These are phyloP conservation scores for Penicillium atrosanguineum DNA, from an alignment of 495 filamentous ascomycete genomes.

Conservation along the genomic window DNA sequence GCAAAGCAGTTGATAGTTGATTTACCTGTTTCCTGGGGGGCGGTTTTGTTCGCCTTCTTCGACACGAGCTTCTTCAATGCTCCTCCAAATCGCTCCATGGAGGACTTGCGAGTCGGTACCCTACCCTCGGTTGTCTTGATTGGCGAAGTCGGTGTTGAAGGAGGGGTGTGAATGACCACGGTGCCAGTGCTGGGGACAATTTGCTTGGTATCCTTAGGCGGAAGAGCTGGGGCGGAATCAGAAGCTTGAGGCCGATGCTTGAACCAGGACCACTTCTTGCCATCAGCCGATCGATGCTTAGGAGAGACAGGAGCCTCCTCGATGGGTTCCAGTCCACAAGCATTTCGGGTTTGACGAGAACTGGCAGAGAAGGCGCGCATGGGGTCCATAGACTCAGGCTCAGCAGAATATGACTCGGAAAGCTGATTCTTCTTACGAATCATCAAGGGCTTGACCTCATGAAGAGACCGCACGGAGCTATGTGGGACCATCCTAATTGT, in stretches of 20 bases:
- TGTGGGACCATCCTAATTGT: conserved; percentile 51
- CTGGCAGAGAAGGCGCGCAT: conserved; percentile 15
- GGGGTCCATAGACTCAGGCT: neutral
- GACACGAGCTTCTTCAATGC: conserved; percentile 34
- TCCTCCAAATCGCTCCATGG: conserved; percentile 26
- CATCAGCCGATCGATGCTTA: conserved; percentile 24
- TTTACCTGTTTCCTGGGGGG: conserved; percentile 23
- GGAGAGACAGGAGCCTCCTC: conserved; percentile 30
- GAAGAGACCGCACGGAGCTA: conserved; percentile 37
- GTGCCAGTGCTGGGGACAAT: conserved; percentile 28
- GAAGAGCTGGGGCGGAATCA: conserved; percentile 20
- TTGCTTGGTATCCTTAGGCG: conserved; percentile 15
- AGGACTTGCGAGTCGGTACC: conserved; percentile 20
- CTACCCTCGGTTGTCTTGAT: neutral
- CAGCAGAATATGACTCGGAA: neutral
- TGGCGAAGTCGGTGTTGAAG: neutral
- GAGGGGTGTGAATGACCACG: conserved; percentile 24
- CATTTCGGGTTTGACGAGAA: conserved; percentile 16
- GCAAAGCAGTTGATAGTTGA: conserved; percentile 1
- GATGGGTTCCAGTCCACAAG: conserved; percentile 30
- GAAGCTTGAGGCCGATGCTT: conserved; percentile 51
- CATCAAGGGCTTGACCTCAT: conserved; percentile 48
- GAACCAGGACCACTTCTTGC: conserved; percentile 67
- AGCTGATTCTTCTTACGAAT: conserved; percentile 51
- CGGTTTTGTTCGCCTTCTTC: conserved; percentile 27